Base-by-base conservation (phyloP, 73 alveolate species). In the Uronychia setigera region DNA sequence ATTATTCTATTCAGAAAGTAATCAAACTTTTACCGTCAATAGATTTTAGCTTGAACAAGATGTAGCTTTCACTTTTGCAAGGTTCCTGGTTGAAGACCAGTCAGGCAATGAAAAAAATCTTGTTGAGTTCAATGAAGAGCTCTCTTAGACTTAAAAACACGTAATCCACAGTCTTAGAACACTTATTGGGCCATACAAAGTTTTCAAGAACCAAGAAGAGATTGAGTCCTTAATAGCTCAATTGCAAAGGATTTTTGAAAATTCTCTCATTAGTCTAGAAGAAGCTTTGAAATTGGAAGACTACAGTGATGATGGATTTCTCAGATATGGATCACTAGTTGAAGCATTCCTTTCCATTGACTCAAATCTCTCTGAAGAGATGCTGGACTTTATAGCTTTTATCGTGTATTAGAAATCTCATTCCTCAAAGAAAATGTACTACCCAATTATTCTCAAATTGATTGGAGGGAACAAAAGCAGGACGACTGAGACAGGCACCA, bases 281-380 rank as follows among this genome's bases (percentile, higher is more conserved):
- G 91, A 85, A 26, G 35, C 91, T 57, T 58, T 85, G 26, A 34
- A 76, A 32, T 27, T 85, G 11, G 91, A 85, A 58, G 91, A 85
- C 59, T 85, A 85, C 46, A 75, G 58, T 29, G 91, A 85, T 26
- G 86, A 85, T 14, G 91, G 91, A 26, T 9, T 34, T 25, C 31
- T 85, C 13, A 85, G 85, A 26, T 1, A 34, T 9, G 76, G 81
- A 1, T 57, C 91, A 1, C 31, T 85, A 26, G 26, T 34, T 29
- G 86, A 77, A 29, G 32, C 82, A 1, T 85, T 85, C 77, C 35
- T 26, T 0, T 77, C 80, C 31, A n/a, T 85, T 19, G 85, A 77
- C n/a, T 1, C 77, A 31, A 32, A 25, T 1, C 14, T 85, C 26
- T 75, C 31, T 29, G 74, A 76, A 19, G 80, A 77, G n/a, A 46